A percentile compares a stretch with the other conserved stretches of the same genome.
Conservation (phyloP, 116 monocot genomes). For the Zostera marina region DNA sequence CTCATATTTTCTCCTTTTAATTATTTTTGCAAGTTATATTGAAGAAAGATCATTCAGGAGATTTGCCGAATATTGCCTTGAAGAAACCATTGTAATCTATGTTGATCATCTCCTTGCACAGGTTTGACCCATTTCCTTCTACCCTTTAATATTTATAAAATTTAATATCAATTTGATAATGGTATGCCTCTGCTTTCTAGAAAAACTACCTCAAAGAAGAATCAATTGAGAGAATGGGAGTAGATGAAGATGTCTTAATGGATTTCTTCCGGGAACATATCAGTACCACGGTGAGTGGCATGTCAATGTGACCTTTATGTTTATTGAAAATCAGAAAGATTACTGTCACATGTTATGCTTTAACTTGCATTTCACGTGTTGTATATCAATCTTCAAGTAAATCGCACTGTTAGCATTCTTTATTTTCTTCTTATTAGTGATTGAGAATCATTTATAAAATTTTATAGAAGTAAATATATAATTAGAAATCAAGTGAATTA, state of each 20-base stretch:
- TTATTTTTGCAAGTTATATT: conserved; percentile 44
- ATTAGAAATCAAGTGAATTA: not conserved
- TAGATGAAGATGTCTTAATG: conserved; percentile 94
- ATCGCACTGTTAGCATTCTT: not conserved
- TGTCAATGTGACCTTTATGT: not conserved
- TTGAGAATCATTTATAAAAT: not conserved
- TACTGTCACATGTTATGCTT: not conserved
- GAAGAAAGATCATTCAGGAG: conserved; percentile 97
- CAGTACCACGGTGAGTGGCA: conserved; percentile 49
- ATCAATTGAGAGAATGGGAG: conserved; percentile 91
- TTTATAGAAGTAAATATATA: not conserved
- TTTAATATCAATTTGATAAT: not conserved
- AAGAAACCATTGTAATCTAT: conserved; percentile 86
- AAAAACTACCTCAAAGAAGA: conserved; percentile 85
- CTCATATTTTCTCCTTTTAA: not conserved
- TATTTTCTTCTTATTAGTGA: not conserved
- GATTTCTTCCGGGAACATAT: conserved; percentile 88
- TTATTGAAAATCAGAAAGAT: not conserved
- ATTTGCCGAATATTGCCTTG: conserved; percentile 88
- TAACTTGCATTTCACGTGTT: not conserved
- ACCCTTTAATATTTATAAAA: not conserved
- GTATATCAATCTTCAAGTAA: not conserved
- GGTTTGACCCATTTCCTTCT: conserved; percentile 8
- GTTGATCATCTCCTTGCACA: conserved; percentile 83
- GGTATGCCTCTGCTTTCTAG: conserved; percentile 21